Evolutionary conservation across 1,284 basidiomycete genomes (phyloP).

Genomic region (Cryptococcus floricola): DNA sequence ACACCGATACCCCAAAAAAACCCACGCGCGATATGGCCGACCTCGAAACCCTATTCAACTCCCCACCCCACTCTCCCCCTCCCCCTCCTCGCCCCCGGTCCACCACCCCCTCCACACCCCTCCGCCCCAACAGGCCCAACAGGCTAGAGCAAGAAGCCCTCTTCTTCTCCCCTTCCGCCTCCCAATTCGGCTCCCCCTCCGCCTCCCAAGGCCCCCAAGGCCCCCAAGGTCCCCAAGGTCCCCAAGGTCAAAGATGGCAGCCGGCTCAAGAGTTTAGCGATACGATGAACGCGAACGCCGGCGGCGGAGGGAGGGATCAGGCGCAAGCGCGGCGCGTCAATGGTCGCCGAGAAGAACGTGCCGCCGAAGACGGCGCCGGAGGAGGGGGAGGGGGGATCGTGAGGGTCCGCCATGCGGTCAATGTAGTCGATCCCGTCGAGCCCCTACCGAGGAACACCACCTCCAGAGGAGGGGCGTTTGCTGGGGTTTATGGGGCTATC

Average conservation of each 20-base stretch:
- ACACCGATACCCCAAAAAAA: too few relatives aligned
- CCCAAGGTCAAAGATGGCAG: too few relatives aligned
- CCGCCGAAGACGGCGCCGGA: too few relatives aligned
- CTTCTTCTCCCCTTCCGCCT: slow-evolving; percentile 32
- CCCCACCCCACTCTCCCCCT: slow-evolving; percentile 16
- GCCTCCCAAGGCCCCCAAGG: not conserved
- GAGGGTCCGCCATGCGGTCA: not conserved
- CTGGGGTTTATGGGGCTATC: not conserved
- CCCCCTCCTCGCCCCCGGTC: slow-evolving; percentile 4
- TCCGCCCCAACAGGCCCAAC: not conserved
- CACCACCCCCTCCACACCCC: slow-evolving; percentile 1
- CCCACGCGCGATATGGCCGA: slow-evolving; percentile 5
- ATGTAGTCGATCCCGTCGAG: too few relatives aligned
- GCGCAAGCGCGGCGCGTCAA: not conserved
- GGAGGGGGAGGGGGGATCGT: not conserved
- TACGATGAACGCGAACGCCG: too few relatives aligned
- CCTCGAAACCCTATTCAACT: slow-evolving; percentile 33
- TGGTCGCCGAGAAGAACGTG: not conserved
- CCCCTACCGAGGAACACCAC: too few relatives aligned
- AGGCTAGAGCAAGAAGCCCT: slow-evolving; percentile 14
- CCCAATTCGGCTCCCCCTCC: not conserved
- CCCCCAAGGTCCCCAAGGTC: too few relatives aligned
- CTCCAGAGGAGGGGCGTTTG: not conserved
- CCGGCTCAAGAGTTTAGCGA: too few relatives aligned
- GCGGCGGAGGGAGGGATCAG: not conserved